Evolutionary conservation across 768 basidiomycete genomes (phyloP), one percentile per base, ranked within the genome.

Genomic region (Strobilomyces echinocephalus): DNA sequence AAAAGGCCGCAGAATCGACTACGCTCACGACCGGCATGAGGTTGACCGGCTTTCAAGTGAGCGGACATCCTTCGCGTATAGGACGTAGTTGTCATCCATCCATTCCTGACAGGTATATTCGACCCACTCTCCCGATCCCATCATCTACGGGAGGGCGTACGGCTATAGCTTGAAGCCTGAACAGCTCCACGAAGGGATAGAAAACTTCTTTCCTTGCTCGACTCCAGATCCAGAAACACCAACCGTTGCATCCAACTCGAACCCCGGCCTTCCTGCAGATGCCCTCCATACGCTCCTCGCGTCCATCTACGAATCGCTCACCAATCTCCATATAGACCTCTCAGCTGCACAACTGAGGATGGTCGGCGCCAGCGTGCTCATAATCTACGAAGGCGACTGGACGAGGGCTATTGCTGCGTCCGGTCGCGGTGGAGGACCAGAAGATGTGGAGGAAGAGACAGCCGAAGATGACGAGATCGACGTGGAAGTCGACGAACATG

Each of bases 21-120:
- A 87, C 82, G 10, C 65, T 76, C 3, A 79, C 84, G 67, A 87
- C 85, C 1, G 97, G 95, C 0, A 56, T 97, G 4, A 72, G 91
- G 36, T 69, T 97, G 46, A 97, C 94, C 2, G 97, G 91, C 8
- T 97, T 92, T 69, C 90, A 93, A 77, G 95, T 93, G 58, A 49
- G 79, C 66, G 0, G 10, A 16, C n/a, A 6, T 28, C 35, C n/a
- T n/a, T 44, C 33, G 41, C 8, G 16, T 20, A 30, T 40, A 2
- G 16, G 18, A 9, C 26, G 26, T 35, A 44, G 12, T 33, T 15
- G 38, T 41, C 34, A 52, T 45, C 40, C 31, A 43, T 49, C 14
- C 43, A 46, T 49, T 34, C 8, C 36, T 30, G 15, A 51, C 42
- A 93, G 92, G 88, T 92, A 4, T 87, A 88, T 69, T 80, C 91